Base-by-base conservation (phyloP, 805 yeast species). In the Metschnikowia cubensis region DNA sequence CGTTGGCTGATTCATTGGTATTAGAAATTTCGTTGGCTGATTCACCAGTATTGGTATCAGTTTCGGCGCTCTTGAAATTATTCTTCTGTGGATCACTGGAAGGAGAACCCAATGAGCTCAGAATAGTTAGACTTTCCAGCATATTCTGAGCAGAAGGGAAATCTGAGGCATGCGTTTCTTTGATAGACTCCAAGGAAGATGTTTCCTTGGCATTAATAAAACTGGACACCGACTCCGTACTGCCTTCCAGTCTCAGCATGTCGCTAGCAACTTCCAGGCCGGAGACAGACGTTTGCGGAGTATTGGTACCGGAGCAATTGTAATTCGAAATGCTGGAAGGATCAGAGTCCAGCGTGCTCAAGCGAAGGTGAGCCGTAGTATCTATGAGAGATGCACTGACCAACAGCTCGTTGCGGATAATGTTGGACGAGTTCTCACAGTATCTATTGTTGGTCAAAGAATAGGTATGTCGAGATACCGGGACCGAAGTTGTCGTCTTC, bases 251-350 rank as follows among this genome's bases (percentile, higher is more conserved):
- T 18, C 47, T 45, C 15, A 41, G 38, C 21, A 37, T 49, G 22
- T 56, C 59, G 22, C 40, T 39, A 3, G 45, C 51, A 20, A 35
- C 39, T 18, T 57, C 60, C 4, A 54, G 48, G 17, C 54, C 56
- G n/a, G 55, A 51, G 21, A 68, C 62, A 2, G 69, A 64, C 1
- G 73, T 67, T 15, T 65, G 65, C 2, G 73, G 71, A 2, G 73
- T 68, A 39, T 62, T 66, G 3, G 67, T 57, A 21, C 57, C 50
- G 8, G 67, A 58, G 21, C 64, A 53, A 47, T 54, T 60, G 44
- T 57, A 62, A 49, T 58, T 60, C n/a, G 62, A 59, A 11, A 61
- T 35, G 32, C 63, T 58, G 14, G 65, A 61, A 18, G 70, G 63
- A 21, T 55, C 54, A 10, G 60, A 57, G 47, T 61, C 56, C 50